Conservation (phyloP, 108 stramenopile species). For the Skeletonema costatum region DNA sequence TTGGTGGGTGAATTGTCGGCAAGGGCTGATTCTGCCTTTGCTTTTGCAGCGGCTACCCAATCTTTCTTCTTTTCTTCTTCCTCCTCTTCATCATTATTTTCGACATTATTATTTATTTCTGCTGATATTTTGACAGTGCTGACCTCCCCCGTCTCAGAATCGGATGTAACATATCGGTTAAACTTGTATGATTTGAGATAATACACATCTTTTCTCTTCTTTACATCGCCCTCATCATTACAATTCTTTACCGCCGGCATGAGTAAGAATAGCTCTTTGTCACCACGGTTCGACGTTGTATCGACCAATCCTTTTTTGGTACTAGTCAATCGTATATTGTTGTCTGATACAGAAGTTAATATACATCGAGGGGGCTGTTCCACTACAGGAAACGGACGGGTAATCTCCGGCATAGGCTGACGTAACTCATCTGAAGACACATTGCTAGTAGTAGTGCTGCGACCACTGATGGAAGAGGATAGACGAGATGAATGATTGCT, state of each 20-base stretch:
- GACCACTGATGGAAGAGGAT: background rate
- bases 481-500: background rate
- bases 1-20: background rate
- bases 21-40: background rate
- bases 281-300: slow-evolving; percentile 2
- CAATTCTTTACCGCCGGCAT: background rate
- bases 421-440: background rate
- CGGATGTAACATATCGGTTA: slow-evolving; percentile 15
- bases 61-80: slow-evolving; percentile 1
- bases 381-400: slow-evolving; percentile 7
- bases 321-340: background rate
- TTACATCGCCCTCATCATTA: background rate
- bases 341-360: background rate
- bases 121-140: slow-evolving; percentile 14
- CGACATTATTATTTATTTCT: background rate
- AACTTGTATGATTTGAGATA: slow-evolving; percentile 27
- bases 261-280: slow-evolving; percentile 20
- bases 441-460: background rate
- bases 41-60: background rate
- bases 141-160: background rate
- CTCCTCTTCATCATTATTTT: slow-evolving; percentile 1
- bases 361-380: slow-evolving; percentile 9
- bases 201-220: slow-evolving; percentile 8
- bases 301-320: slow-evolving; percentile 10
- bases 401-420: slow-evolving; percentile 3